phyloP scores from a whole-genome alignment of 2,329 filamentous ascomycete genomes.

The Mariannaea elegans region DNA sequence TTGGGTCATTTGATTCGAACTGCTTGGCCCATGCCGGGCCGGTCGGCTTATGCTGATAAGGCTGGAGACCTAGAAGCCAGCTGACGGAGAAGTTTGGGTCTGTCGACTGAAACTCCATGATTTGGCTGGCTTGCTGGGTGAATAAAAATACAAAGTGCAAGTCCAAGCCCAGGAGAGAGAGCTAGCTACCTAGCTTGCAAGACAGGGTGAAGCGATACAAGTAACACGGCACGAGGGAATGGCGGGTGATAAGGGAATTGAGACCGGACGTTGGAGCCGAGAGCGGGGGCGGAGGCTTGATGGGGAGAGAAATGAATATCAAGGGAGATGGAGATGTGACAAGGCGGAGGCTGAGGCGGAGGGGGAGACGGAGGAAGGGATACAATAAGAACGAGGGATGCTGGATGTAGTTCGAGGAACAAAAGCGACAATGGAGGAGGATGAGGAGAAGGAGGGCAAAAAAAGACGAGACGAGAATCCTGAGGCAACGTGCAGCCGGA shows the following conservation, averaged over 20 bases:
- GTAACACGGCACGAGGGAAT: conserved; percentile 13
- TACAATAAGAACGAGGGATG: conserved; percentile 9
- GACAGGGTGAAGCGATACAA: conserved; percentile 1
- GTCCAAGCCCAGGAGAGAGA: conserved; percentile 18
- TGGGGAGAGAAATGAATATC: neutral
- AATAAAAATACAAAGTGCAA: conserved; percentile 30
- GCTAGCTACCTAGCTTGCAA: conserved; percentile 22
- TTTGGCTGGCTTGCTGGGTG: conserved; percentile 34
- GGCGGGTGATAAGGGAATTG: conserved; percentile 8
- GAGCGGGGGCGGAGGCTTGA: conserved; percentile 7
- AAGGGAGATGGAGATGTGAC: conserved; percentile 11
- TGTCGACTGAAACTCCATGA: conserved; percentile 39
- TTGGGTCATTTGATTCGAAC: conserved; percentile 38
- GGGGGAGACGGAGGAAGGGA: neutral
- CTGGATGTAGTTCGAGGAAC: neutral
- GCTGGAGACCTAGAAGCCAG: conserved; percentile 41
- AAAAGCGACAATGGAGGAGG: conserved; percentile 9
- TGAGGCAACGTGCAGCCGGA: conserved; percentile 32
- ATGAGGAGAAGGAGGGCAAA: conserved; percentile 17
- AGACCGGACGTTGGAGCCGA: neutral
- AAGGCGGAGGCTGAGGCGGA: conserved; percentile 2
- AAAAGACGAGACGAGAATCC: conserved; percentile 23
- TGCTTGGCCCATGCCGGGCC: conserved; percentile 37
- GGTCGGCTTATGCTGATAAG: conserved; percentile 32
- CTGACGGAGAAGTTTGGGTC: conserved; percentile 42